phyloP scores from a whole-genome alignment of 306 rosid species.

The Heteromeles arbutifolia region DNA sequence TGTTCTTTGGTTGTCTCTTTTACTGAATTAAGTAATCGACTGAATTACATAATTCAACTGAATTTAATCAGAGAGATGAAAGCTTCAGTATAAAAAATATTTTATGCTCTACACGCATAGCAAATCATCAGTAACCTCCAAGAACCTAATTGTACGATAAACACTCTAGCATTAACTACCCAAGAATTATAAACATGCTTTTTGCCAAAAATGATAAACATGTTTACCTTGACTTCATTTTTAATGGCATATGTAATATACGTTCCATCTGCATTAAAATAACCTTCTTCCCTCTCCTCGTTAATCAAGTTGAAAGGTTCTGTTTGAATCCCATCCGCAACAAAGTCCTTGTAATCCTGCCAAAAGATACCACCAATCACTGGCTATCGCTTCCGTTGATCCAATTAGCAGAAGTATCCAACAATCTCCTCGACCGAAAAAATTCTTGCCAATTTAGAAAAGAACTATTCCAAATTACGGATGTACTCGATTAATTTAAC shows the following conservation, averaged over 20 bases:
- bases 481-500: not conserved
- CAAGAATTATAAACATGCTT: not conserved
- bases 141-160: not conserved
- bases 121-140: not conserved
- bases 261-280: too few species aligned
- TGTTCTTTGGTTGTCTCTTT: not conserved
- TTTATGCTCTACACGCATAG: not conserved
- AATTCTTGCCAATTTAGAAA: not conserved
- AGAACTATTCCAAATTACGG: slow-evolving; percentile 12
- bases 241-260: slow-evolving; percentile 65
- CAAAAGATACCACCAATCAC: too few species aligned
- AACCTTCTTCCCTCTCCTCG: too few species aligned
- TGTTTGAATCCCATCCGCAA: too few species aligned
- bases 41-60: not conserved
- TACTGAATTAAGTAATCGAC: not conserved
- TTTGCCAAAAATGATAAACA: not conserved
- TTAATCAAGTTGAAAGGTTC: too few species aligned
- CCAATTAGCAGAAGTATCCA: too few species aligned
- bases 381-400: too few species aligned
- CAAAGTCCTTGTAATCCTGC: too few species aligned
- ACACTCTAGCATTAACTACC: not conserved
- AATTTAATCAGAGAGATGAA: too few species aligned
- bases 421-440: too few species aligned
- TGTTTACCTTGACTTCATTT: slow-evolving; percentile 31
- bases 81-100: too few species aligned